Conservation (phyloP, 2,329 filamentous ascomycete genomes). For the Hymenoscyphus infarciens region DNA sequence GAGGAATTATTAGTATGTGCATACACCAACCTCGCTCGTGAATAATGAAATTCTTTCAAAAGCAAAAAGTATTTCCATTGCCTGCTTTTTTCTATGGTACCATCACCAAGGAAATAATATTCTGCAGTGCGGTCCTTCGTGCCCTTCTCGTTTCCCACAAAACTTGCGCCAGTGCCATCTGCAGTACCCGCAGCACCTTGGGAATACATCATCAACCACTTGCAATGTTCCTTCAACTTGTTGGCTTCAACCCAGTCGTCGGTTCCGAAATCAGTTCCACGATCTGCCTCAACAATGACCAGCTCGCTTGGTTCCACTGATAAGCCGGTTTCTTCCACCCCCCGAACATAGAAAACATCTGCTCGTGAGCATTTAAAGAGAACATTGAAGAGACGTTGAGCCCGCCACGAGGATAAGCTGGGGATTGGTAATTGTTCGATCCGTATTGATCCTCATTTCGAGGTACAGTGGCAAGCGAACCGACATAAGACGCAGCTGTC, state of each 20-base stretch:
- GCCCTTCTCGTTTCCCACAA: constrained; percentile 29
- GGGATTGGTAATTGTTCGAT: constrained; percentile 22
- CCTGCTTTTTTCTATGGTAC: too few species aligned
- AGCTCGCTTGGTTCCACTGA: constrained; percentile 87
- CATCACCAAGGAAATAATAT: too few species aligned
- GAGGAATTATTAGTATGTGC: neutral
- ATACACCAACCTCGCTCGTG: neutral
- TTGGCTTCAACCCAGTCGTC: constrained; percentile 86
- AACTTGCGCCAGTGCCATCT: constrained; percentile 57
- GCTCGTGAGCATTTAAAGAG: constrained; percentile 95
- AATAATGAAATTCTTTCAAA: neutral
- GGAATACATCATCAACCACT: constrained; percentile 98
- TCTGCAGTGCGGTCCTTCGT: too few species aligned
- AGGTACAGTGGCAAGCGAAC: constrained; percentile 27
- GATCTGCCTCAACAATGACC: constrained; percentile 95
- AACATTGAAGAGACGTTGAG: constrained; percentile 79
- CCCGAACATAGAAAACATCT: constrained; percentile 83
- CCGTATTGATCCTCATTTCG: constrained; percentile 25
- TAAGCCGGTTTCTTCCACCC: constrained; percentile 85
- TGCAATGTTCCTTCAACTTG: constrained; percentile 90
- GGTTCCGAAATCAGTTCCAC: constrained; percentile 90
- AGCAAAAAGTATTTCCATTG: neutral
- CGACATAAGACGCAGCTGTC: constrained; percentile 35
- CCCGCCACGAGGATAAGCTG: constrained; percentile 51
- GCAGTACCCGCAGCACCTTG: constrained; percentile 65